These are phyloP conservation scores for Diplodia seriata DNA, from an alignment of 2,329 filamentous ascomycete species.

Conservation along the genomic window DNA sequence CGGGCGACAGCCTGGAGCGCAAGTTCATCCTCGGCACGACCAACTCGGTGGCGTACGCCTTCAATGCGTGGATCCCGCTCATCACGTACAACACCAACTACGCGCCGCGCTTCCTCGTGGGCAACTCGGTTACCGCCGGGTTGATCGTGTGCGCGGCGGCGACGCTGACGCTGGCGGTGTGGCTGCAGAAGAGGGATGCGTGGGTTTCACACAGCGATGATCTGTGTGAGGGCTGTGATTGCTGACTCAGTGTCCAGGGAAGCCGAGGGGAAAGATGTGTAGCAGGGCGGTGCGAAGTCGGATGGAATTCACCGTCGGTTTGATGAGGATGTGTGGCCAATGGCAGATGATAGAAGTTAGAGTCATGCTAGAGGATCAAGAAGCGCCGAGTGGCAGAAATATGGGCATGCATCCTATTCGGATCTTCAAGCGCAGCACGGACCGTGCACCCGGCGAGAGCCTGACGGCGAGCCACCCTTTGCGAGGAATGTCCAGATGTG, in stretches of 20 bases:
- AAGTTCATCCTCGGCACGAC: constrained; percentile 30
- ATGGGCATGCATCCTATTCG: neutral
- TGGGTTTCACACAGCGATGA: neutral
- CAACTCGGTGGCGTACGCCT: constrained; percentile 20
- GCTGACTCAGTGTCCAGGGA: constrained; percentile 1
- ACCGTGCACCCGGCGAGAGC: neutral
- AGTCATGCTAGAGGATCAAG: constrained; percentile 1
- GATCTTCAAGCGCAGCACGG: constrained; percentile 5
- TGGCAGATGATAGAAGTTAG: neutral
- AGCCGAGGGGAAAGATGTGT: neutral
- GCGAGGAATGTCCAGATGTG: too few species aligned
- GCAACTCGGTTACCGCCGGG: constrained; percentile 22
- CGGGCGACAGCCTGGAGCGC: constrained; percentile 19
- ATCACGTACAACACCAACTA: constrained; percentile 26
- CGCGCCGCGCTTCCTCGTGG: constrained; percentile 21
- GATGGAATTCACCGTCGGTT: neutral
- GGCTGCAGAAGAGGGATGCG: constrained; percentile 17
- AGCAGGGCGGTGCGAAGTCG: neutral
- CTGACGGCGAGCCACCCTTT: neutral
- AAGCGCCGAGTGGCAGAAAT: neutral
- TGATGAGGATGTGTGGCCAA: neutral
- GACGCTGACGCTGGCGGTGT: constrained; percentile 13
- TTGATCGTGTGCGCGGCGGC: constrained; percentile 13
- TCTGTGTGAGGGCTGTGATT: neutral
- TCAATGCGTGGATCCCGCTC: constrained; percentile 28